Evolutionary conservation across 176 grass and related monocot genomes (phyloP).

Genomic region (Stipa capillata): DNA sequence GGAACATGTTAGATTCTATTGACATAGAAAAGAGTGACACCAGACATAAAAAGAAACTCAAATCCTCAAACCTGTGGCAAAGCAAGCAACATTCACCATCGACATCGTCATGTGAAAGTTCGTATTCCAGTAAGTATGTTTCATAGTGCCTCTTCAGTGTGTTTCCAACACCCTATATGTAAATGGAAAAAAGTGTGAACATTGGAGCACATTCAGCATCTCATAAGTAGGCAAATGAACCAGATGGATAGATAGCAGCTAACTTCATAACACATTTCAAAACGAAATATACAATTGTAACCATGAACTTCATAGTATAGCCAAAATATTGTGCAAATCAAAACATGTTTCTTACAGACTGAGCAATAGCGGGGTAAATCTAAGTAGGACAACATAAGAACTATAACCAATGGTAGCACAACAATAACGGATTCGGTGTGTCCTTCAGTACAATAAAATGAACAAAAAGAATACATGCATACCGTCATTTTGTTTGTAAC

Average conservation of each 20-base stretch:
- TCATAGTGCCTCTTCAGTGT: constrained; percentile 76
- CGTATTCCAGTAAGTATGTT: constrained; percentile 74
- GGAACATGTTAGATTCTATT: neutral
- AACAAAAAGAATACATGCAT: neutral
- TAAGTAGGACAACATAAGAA: neutral
- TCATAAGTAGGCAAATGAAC: neutral
- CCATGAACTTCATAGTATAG: neutral
- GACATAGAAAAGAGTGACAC: neutral
- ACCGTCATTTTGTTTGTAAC: constrained; percentile 76
- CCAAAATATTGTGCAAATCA: neutral
- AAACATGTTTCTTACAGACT: neutral
- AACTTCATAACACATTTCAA: neutral
- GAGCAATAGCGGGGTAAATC: neutral
- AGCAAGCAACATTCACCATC: constrained; percentile 62
- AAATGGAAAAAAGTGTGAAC: neutral
- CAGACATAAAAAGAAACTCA: neutral
- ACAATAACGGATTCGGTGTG: too few species aligned
- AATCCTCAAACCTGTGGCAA: constrained; percentile 46
- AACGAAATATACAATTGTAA: neutral
- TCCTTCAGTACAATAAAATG: too few species aligned
- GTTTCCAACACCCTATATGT: constrained; percentile 62
- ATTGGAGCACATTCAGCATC: neutral
- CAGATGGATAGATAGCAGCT: neutral
- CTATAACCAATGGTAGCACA: too few species aligned
- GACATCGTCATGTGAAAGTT: constrained; percentile 66